These are phyloP conservation scores for Coemansia biformis DNA, from an alignment of 192 early-diverging fungal genomes.

Conservation along the genomic window DNA sequence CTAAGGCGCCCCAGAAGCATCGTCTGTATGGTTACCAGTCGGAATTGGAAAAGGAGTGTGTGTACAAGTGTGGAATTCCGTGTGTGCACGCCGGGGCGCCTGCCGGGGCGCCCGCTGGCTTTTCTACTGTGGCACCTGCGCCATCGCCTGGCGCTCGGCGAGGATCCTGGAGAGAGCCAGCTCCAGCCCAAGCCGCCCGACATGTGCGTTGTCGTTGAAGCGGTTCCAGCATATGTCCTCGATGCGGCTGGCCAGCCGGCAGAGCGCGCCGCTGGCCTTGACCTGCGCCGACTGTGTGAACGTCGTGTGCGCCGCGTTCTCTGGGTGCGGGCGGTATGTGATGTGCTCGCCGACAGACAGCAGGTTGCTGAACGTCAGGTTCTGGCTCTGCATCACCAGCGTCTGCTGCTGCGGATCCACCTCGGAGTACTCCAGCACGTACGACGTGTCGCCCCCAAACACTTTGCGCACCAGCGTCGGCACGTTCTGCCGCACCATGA, in stretches of 20 bases:
- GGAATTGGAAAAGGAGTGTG: too few relatives aligned
- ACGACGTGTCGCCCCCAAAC: constrained; percentile 68
- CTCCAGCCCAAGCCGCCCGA: constrained; percentile 80
- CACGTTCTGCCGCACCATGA: constrained; percentile 79
- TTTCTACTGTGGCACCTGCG: constrained; percentile 3
- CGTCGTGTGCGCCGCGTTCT: constrained; percentile 52
- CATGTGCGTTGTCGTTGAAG: constrained; percentile 84
- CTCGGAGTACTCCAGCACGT: constrained; percentile 85
- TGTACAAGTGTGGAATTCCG: too few relatives aligned
- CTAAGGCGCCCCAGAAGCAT: too few relatives aligned
- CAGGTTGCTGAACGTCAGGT: constrained; percentile 81
- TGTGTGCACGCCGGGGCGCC: too few relatives aligned
- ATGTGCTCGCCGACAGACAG: constrained; percentile 83
- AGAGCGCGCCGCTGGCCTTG: constrained; percentile 67
- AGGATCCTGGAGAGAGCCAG: constrained; percentile 57
- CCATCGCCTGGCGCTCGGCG: constrained; percentile 42
- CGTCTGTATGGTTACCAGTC: too few relatives aligned
- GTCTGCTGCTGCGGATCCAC: constrained; percentile 72
- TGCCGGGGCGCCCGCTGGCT: too few relatives aligned
- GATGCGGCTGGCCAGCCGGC: constrained; percentile 63
- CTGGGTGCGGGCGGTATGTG: constrained; percentile 63
- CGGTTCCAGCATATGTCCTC: constrained; percentile 80
- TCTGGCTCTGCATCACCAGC: constrained; percentile 73
- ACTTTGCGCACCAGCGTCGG: constrained; percentile 69
- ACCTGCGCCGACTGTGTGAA: constrained; percentile 84